These are phyloP conservation scores for Apophysomyces ossiformis DNA, from an alignment of 371 early-diverging fungal genomes.

Conservation along the genomic window DNA sequence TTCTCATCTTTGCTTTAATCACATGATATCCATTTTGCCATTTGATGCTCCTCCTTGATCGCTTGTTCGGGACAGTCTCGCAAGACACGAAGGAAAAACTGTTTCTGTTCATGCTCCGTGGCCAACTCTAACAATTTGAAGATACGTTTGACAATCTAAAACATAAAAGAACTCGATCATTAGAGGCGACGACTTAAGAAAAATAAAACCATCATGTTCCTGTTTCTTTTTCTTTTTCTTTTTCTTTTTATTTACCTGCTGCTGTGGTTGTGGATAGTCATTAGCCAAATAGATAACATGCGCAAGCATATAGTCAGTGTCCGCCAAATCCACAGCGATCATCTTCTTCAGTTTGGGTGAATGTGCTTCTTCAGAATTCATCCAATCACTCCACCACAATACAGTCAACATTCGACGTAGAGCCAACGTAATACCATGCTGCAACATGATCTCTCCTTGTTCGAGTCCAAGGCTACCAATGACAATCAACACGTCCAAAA, in stretches of 20 bases:
- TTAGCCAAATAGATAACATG: conserved; percentile 14
- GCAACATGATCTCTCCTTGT: background rate
- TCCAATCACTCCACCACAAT: conserved; percentile 11
- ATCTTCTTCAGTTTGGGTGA: too few relatives aligned
- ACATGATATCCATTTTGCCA: background rate
- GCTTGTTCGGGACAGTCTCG: conserved; percentile 16
- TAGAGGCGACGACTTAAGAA: background rate
- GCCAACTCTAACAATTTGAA: conserved; percentile 23
- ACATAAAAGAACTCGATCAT: background rate
- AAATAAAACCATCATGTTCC: background rate
- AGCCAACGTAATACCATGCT: conserved; percentile 15
- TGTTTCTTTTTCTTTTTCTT: background rate
- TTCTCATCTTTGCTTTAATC: too few relatives aligned
- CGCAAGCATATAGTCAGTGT: conserved; percentile 25
- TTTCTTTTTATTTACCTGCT: conserved; percentile 30
- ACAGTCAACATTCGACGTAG: conserved; percentile 14
- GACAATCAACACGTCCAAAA: conserved; percentile 59
- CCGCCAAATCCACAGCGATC: conserved; percentile 8
- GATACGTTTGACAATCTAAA: conserved; percentile 35
- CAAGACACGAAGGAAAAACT: conserved; percentile 5
- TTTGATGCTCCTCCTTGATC: conserved; percentile 6
- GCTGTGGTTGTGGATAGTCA: conserved; percentile 22
- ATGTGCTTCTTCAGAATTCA: background rate
- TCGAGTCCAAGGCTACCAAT: conserved; percentile 20
- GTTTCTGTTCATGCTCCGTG: background rate